Evolutionary conservation across 2,329 filamentous ascomycete genomes (phyloP).

Genomic region (Fusarium nygamai): DNA sequence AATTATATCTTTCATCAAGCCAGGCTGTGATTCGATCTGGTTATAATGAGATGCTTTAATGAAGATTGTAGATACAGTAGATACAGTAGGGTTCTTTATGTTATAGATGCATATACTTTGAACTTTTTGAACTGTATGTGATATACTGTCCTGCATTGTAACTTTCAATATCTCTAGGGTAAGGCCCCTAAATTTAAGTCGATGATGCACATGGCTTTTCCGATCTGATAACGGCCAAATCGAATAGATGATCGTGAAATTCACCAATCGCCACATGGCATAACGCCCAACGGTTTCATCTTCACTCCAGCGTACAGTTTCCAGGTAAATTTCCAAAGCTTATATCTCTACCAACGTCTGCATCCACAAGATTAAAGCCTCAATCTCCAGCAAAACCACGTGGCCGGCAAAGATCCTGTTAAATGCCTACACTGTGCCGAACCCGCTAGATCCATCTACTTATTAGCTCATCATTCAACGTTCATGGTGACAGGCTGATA

Average conservation of each 20-base stretch:
- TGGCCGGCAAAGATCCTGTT: neutral
- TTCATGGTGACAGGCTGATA: neutral
- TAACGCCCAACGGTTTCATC: neutral
- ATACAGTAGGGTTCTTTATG: neutral
- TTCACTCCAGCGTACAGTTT: neutral
- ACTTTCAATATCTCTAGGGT: neutral
- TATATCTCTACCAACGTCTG: neutral
- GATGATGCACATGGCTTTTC: conserved; percentile 24
- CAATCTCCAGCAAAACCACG: neutral
- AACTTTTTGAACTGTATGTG: neutral
- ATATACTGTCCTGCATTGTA: neutral
- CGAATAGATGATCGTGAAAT: conserved; percentile 1
- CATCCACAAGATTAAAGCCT: neutral
- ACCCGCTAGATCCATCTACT: neutral
- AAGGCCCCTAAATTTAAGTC: neutral
- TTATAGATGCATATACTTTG: neutral
- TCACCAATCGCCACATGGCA: conserved; percentile 4
- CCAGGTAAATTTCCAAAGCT: neutral
- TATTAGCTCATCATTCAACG: conserved; percentile 11
- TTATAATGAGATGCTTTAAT: neutral
- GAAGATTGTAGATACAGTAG: too few relatives aligned
- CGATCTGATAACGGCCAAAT: conserved; percentile 30
- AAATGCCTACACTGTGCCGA: conserved; percentile 11
- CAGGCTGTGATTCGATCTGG: neutral
- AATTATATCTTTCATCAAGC: neutral